Evolutionary conservation across 495 filamentous ascomycete species (phyloP).

Genomic region (Endocarpon pusillum): DNA sequence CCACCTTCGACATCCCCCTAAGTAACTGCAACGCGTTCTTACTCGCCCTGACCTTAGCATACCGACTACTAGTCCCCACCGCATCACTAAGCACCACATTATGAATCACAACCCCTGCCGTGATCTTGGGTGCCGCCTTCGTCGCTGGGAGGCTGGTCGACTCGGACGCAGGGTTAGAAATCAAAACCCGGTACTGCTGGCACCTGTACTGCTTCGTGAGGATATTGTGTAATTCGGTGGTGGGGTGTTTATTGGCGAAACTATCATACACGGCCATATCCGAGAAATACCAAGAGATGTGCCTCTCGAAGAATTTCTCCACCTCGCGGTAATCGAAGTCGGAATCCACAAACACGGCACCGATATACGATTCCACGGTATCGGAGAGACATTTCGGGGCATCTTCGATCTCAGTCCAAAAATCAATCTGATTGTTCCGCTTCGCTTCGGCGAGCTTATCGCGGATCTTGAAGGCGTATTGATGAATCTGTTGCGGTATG

Average conservation of each 20-base stretch:
- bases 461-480: constrained; percentile 52
- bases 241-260: constrained; percentile 80
- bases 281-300: constrained; percentile 62
- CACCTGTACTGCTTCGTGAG: constrained; percentile 35
- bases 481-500: constrained; percentile 43
- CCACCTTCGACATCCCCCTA: constrained; percentile 33
- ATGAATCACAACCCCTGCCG: constrained; percentile 69
- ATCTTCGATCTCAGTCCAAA: constrained; percentile 52
- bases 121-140: constrained; percentile 31
- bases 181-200: constrained; percentile 35
- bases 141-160: constrained; percentile 26
- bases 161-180: too few species aligned
- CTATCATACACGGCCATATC: constrained; percentile 82
- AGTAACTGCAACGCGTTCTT: constrained; percentile 44
- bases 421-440: constrained; percentile 47
- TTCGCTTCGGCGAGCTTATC: constrained; percentile 27
- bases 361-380: constrained; percentile 77
- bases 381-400: constrained; percentile 82
- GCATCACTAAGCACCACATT: constrained; percentile 44
- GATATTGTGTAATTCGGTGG: constrained; percentile 36
- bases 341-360: constrained; percentile 84
- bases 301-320: constrained; percentile 53
- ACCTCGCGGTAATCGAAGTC: constrained; percentile 59
- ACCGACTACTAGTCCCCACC: constrained; percentile 40
- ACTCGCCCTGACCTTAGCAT: constrained; percentile 60